Conservation (phyloP, 257 asterid genomes). For the Salvia rosmarinus region DNA sequence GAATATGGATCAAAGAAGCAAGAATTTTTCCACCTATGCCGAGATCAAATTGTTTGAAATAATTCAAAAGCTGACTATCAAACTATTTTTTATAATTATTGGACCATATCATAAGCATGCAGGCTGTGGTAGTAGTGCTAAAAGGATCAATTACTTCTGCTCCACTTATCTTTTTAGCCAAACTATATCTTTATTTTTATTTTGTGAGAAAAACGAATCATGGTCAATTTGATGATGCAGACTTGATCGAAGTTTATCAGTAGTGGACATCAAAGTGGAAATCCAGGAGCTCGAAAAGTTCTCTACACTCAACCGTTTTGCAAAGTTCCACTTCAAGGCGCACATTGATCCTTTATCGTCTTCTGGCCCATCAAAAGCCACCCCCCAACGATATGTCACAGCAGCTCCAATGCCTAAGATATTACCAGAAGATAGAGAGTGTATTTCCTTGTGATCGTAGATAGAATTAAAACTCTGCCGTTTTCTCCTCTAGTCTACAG, state of each 20-base stretch:
- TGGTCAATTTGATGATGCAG: conserved; percentile 53
- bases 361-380: conserved; percentile 41
- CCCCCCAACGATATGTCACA: conserved; percentile 56
- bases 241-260: conserved; percentile 58
- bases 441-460: conserved; percentile 44
- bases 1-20: not conserved
- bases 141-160: not conserved
- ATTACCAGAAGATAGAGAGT: conserved; percentile 58
- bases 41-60: not conserved
- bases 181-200: not conserved
- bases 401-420: conserved; percentile 66
- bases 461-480: not conserved
- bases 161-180: conserved; percentile 15
- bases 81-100: not conserved
- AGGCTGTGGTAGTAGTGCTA: not conserved
- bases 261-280: conserved; percentile 56
- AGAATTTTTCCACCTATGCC: not conserved
- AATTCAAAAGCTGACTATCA: too few relatives aligned
- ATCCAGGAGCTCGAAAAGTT: conserved; percentile 66
- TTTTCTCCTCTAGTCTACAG: not conserved
- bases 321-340: conserved; percentile 65
- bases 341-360: conserved; percentile 46
- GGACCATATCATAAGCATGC: not conserved
- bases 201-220: not conserved
- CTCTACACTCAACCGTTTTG: conserved; percentile 68